Evolutionary conservation across 148 eudicot genomes (phyloP), one percentile per base, ranked within the genome.

Genomic region (Oxyria digyna): DNA sequence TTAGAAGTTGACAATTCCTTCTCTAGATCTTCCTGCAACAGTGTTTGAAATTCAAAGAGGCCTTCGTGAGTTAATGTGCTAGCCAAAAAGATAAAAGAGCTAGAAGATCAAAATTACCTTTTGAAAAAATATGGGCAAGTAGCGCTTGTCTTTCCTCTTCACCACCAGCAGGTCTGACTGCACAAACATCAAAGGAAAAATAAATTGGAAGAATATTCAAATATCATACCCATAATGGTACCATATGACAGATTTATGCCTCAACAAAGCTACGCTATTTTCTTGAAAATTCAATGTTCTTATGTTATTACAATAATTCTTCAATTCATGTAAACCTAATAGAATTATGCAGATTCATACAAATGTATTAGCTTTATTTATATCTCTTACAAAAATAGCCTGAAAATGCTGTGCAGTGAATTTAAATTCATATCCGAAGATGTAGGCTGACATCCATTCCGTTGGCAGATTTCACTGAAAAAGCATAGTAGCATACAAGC

Each of bases 161-260:
- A 87, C 90, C 11, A 87, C 96, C 62, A 92, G 81, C 33, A 89
- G 96, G 42, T 92, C 96, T 1, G 97, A 92, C 97, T 92, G 87
- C 72, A 68, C 6, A 70, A 62, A 70, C 48, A 79, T 62, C 46
- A 32, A 23, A 24, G 54, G 14, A 14, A n/a, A 15, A 43, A 62
- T 24, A 62, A 41, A 62, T 68, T 2, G 38, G 14, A 32, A 38
- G n/a, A 71, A 12, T 35, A 35, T n/a, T n/a, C 38, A 35, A 35
- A 35, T 24, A 57, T 41, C 17, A 4, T 46, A 21, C 52, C 18
- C 0, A 46, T 46, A 12, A n/a, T 17, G 5, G 18, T 45, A 13
- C 4, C 20, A 4, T 45, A 45, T 46, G n/a, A 42, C 17, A 42
- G 3, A 42, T 42, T n/a, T 12, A 15, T 42, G 46, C 46, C 46